phyloP scores from a whole-genome alignment of 2,329 filamentous ascomycete species.

The Colletotrichum brevisporum region DNA sequence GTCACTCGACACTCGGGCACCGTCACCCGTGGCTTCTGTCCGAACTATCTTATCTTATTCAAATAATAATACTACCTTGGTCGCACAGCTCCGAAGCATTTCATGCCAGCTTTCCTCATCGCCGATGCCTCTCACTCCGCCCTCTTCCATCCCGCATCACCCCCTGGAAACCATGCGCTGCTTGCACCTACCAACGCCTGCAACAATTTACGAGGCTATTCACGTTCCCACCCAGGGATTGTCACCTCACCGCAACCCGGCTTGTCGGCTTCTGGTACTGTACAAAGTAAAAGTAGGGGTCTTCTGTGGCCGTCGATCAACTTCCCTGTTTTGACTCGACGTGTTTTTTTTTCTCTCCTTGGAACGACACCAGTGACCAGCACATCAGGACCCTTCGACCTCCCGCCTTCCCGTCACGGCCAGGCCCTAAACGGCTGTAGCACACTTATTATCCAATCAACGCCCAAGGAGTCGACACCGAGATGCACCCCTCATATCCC shows the following conservation, averaged over 20 bases:
- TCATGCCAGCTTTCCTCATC: conserved; percentile 15
- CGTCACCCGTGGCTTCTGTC: not conserved
- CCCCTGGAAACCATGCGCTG: no score
- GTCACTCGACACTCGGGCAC: not conserved
- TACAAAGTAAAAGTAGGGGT: not conserved
- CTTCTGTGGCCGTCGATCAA: not conserved
- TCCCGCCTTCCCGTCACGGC: not conserved
- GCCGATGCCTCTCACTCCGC: conserved; percentile 16
- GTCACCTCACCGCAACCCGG: not conserved
- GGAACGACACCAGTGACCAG: conserved; percentile 18
- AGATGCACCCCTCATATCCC: no score
- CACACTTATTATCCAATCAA: not conserved
- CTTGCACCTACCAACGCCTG: not conserved
- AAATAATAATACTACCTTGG: conserved; percentile 10
- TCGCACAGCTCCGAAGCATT: not conserved
- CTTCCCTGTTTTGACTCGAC: not conserved
- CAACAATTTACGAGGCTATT: not conserved
- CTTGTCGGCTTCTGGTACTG: not conserved
- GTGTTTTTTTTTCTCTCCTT: conserved; percentile 17
- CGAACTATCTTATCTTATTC: not conserved
- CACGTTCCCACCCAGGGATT: not conserved
- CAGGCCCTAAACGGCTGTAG: not conserved
- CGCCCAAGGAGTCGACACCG: not conserved
- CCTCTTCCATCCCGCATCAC: not conserved
- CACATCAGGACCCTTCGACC: not conserved